These are phyloP conservation scores for Oligophagozyma castellii DNA, from an alignment of 1,139 yeast genomes.

Conservation along the genomic window DNA sequence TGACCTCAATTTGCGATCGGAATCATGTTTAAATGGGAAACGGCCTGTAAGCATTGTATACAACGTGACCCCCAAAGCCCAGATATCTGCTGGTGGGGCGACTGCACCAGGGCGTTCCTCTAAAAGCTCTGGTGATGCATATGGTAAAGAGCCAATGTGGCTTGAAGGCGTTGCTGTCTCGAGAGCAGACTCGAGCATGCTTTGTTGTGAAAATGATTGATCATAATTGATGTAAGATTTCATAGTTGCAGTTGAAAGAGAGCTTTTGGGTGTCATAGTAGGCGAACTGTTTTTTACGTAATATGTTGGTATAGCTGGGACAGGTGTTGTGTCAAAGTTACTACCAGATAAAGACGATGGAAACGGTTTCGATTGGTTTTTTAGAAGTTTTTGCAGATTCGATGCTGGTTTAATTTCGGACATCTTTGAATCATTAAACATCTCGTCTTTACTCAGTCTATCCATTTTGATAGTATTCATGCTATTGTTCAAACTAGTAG, in stretches of 20 bases:
- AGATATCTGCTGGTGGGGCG: slow-evolving; percentile 59
- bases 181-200: slow-evolving; percentile 1
- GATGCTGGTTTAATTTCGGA: slow-evolving; percentile 1
- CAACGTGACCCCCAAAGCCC: slow-evolving; percentile 79
- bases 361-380: slow-evolving; percentile 17
- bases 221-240: slow-evolving; percentile 1
- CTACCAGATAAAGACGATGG: slow-evolving; percentile 18
- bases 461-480: slow-evolving; percentile 1
- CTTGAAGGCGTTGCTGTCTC: background rate
- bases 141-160: slow-evolving; percentile 81
- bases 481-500: background rate
- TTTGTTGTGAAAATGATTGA: background rate
- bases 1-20: slow-evolving; percentile 64
- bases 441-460: background rate
- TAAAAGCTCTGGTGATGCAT: slow-evolving; percentile 79
- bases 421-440: background rate
- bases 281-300: background rate
- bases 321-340: slow-evolving; percentile 1
- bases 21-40: slow-evolving; percentile 72
- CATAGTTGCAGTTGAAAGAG: background rate
- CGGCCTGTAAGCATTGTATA: slow-evolving; percentile 63
- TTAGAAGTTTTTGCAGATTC: slow-evolving; percentile 13
- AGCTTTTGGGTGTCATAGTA: background rate
- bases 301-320: background rate
- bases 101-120: slow-evolving; percentile 53